Evolutionary conservation across 2,329 filamentous ascomycete genomes (phyloP), one percentile per base, ranked within the genome.

Genomic region (Fusarium solani-melongenae): DNA sequence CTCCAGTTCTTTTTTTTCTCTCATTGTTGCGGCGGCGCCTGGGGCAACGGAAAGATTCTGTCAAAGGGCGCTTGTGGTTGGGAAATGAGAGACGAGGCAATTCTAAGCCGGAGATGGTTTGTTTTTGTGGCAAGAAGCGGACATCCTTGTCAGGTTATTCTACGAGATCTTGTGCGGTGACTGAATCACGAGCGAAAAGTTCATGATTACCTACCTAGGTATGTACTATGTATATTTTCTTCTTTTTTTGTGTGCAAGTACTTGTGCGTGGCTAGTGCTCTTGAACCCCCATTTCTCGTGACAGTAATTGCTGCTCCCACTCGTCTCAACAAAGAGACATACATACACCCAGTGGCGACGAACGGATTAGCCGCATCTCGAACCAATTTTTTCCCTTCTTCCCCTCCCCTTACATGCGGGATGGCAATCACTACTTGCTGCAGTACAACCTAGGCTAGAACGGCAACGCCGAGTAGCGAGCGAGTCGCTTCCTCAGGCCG

Each of bases 71-170:
- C 55, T 60, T 65, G 46, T 62, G 61, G 62, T 56, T 38, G 36
- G 60, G 72, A 77, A 77, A 74, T 77, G 70, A 53, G 67, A 67
- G 57, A 64, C 67, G 64, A 71, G 70, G 60, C 55, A 67, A 77
- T 74, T 67, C 53, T 70, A 72, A 71, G 49, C 66, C 64, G 41
- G 59, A 67, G 55, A 64, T 49, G 20, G 34, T 62, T 57, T 31
- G n/a, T 65, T 34, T 51, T 60, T 36, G 36, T 38, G 51, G 62
- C 34, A 24, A 51, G 46, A 51, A 31, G 64, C 62, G 63, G 46
- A 3, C 39, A 64, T 49, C 59, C 20, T 59, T 67, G 9, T 36
- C 41, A 4, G 22, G 22, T 24, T 36, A 36, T 36, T 8, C n/a
- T 55, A 22, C 51, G 49, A 55, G 49, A 4, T 14, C 24, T 55